phyloP scores from a whole-genome alignment of 2,329 filamentous ascomycete genomes.

The Basipetospora chlamydospora region DNA sequence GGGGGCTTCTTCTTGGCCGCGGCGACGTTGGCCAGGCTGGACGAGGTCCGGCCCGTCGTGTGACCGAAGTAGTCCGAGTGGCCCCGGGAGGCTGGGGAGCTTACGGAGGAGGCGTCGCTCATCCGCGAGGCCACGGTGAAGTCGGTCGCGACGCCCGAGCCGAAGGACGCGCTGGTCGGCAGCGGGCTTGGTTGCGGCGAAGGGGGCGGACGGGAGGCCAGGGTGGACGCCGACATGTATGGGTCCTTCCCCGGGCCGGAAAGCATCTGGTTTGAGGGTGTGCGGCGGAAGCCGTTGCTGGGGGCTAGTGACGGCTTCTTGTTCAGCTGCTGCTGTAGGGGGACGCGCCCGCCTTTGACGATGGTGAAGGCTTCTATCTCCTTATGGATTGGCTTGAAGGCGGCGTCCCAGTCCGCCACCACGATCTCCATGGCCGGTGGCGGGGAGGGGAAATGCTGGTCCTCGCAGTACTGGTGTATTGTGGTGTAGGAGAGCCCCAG shows the following conservation, averaged over 20 bases:
- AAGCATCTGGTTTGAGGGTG: too few relatives aligned
- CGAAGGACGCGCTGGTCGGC: constrained; percentile 13
- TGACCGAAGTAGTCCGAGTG: constrained; percentile 18
- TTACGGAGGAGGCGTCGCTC: constrained; percentile 16
- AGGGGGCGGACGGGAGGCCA: neutral
- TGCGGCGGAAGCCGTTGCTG: neutral
- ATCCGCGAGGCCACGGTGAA: constrained; percentile 28
- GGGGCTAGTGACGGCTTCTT: neutral
- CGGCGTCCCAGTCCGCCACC: constrained; percentile 47
- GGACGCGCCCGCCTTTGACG: constrained; percentile 51
- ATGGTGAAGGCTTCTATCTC: constrained; percentile 52
- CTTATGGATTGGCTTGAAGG: constrained; percentile 47
- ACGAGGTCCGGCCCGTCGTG: constrained; percentile 6
- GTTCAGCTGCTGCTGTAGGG: neutral
- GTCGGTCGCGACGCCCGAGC: constrained; percentile 25
- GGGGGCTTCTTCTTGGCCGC: constrained; percentile 58
- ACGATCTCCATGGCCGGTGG: constrained; percentile 60
- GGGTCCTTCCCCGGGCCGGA: too few relatives aligned
- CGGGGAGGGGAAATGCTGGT: constrained; percentile 54
- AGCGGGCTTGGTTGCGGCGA: constrained; percentile 16
- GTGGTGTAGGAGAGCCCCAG: constrained; percentile 67
- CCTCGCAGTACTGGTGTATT: constrained; percentile 57
- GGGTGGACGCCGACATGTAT: too few relatives aligned
- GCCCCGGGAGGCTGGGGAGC: constrained; percentile 12
- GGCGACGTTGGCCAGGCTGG: constrained; percentile 10